phyloP scores from a whole-genome alignment of 2,329 filamentous ascomycete genomes.

The Thermomyces lanuginosus region DNA sequence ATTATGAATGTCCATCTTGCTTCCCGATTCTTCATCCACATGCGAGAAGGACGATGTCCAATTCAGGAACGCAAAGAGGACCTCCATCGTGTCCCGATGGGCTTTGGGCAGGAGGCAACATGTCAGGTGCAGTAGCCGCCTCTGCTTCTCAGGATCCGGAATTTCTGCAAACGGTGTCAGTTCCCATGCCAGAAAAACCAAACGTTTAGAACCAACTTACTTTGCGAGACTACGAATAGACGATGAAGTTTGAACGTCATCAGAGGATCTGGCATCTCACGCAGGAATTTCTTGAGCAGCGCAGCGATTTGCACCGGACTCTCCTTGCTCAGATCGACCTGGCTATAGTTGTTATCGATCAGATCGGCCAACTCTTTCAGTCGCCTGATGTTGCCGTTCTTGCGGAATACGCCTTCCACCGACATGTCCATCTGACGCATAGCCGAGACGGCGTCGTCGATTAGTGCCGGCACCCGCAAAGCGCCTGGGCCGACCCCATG shows the following conservation, averaged over 20 bases:
- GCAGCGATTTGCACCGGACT: slow-evolving; percentile 89
- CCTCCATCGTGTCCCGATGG: slow-evolving; percentile 85
- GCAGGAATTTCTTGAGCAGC: slow-evolving; percentile 82
- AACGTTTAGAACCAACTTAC: slow-evolving; percentile 26
- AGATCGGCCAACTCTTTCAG: slow-evolving; percentile 70
- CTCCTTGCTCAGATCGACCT: slow-evolving; percentile 72
- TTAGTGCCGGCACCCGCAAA: slow-evolving; percentile 74
- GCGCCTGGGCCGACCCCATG: slow-evolving; percentile 88
- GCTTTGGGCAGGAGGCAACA: slow-evolving; percentile 86
- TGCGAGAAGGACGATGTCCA: slow-evolving; percentile 97
- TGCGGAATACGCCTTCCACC: slow-evolving; percentile 94
- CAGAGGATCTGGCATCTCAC: slow-evolving; percentile 84
- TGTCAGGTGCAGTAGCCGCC: slow-evolving; percentile 72
- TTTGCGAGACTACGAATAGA: slow-evolving; percentile 78
- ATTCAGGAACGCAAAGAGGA: slow-evolving; percentile 88
- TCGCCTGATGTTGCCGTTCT: slow-evolving; percentile 96
- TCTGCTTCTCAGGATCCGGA: slow-evolving; percentile 60
- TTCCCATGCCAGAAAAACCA: slow-evolving; percentile 5
- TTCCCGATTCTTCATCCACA: slow-evolving; percentile 88
- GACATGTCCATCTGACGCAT: slow-evolving; percentile 99
- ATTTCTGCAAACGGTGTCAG: slow-evolving; percentile 40
- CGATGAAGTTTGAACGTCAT: slow-evolving; percentile 89
- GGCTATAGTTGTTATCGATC: slow-evolving; percentile 73
- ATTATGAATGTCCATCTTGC: slow-evolving; percentile 98
- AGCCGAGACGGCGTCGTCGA: slow-evolving; percentile 85